Percentiles rank a stretch among this genome's conserved stretches.
phyloP scores from a whole-genome alignment of 768 basidiomycete genomes.

The Leccinum longicurvipes region DNA sequence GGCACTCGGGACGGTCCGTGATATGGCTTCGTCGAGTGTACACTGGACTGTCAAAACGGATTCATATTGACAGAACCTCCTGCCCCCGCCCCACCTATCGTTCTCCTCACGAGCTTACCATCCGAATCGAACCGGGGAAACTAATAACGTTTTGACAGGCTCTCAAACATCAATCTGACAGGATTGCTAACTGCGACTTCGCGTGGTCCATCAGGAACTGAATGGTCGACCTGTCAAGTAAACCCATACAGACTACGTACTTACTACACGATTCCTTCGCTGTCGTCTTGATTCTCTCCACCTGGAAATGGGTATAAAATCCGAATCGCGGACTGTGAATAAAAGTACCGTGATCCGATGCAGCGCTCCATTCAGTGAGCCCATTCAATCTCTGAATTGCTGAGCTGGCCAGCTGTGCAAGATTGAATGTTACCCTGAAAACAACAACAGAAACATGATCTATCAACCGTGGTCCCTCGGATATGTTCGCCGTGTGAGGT shows the following conservation, averaged over 20 bases:
- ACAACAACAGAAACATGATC: background rate
- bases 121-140: background rate
- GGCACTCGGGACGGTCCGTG: background rate
- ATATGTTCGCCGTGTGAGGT: background rate
- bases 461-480: background rate
- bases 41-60: background rate
- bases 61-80: background rate
- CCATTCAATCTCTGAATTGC: background rate
- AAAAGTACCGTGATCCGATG: background rate
- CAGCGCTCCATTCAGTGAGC: background rate
- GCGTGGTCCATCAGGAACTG: background rate
- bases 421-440: conserved; percentile 4
- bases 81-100: background rate
- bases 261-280: background rate
- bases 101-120: background rate
- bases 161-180: background rate
- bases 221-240: background rate
- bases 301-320: background rate
- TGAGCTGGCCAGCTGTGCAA: conserved; percentile 3
- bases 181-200: background rate
- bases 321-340: conserved; percentile 10
- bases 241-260: background rate
- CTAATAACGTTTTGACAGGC: background rate
- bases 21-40: background rate
- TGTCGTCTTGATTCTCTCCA: background rate